Evolutionary conservation across 129 eudicot species (phyloP).

Genomic region (Lonicera japonica): DNA sequence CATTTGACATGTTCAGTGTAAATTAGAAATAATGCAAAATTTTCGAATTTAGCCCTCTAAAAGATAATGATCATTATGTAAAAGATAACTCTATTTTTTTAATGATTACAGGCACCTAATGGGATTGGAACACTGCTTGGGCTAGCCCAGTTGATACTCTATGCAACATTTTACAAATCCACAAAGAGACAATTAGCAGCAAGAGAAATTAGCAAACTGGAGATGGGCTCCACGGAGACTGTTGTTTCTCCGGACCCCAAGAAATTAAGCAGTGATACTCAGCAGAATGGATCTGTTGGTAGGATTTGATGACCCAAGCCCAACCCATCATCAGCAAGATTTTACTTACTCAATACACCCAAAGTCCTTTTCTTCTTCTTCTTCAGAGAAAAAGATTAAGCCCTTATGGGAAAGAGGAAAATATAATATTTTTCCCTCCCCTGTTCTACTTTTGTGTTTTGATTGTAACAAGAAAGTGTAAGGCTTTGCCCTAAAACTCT

Average conservation of each 20-base stretch:
- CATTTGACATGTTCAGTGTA: slow-evolving; percentile 9
- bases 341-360: neutral
- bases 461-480: neutral
- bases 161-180: slow-evolving; percentile 64
- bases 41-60: no score
- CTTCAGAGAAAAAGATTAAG: neutral
- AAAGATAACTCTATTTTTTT: no score
- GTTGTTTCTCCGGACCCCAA: neutral
- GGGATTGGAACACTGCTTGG: slow-evolving; percentile 60
- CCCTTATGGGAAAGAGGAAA: neutral
- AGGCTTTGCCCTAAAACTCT: no score
- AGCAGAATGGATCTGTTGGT: neutral
- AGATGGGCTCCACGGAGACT: slow-evolving; percentile 22
- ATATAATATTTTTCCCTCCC: neutral
- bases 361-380: neutral
- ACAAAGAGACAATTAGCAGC: slow-evolving; percentile 41
- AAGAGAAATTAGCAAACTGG: slow-evolving; percentile 35
- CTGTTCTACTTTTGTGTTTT: neutral
- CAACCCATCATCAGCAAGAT: neutral
- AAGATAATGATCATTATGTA: no score
- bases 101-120: slow-evolving; percentile 58
- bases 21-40: no score
- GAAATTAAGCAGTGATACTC: neutral
- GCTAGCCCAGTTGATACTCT: slow-evolving; percentile 51
- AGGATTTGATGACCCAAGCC: neutral